phyloP scores from a whole-genome alignment of 768 basidiomycete species.

The Mycena alexandri region DNA sequence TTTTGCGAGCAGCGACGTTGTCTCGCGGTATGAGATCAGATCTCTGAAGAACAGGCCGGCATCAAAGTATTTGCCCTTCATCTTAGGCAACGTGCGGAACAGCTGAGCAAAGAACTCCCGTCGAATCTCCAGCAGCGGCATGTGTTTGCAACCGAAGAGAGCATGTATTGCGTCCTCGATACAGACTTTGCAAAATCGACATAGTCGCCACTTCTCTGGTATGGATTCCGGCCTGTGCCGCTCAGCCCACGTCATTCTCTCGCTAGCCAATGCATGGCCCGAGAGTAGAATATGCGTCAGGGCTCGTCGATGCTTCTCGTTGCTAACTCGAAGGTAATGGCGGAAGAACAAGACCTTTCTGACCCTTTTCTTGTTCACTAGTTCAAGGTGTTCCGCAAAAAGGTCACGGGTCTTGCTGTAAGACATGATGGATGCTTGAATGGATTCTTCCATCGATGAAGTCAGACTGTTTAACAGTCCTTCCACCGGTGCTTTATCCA shows the following conservation, averaged over 20 bases:
- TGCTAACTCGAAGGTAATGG: not conserved
- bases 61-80: not conserved
- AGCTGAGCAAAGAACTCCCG: too few species aligned
- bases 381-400: too few species aligned
- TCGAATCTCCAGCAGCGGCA: too few species aligned
- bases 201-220: too few species aligned
- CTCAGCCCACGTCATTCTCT: conserved; percentile 6
- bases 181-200: too few species aligned
- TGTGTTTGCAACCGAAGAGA: too few species aligned
- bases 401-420: too few species aligned
- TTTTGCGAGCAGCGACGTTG: not conserved
- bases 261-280: conserved; percentile 1
- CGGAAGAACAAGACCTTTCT: conserved; percentile 13
- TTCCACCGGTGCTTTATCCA: not conserved
- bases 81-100: too few species aligned
- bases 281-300: conserved; percentile 7
- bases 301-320: conserved; percentile 8
- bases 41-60: conserved; percentile 1
- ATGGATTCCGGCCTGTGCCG: too few species aligned
- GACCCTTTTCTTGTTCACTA: not conserved
- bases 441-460: not conserved
- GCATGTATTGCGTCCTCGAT: too few species aligned
- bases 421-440: not conserved
- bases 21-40: not conserved
- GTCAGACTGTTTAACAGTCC: not conserved